Base-by-base conservation (phyloP, 441 rosid genomes). In the Euphorbia celastroides region DNA sequence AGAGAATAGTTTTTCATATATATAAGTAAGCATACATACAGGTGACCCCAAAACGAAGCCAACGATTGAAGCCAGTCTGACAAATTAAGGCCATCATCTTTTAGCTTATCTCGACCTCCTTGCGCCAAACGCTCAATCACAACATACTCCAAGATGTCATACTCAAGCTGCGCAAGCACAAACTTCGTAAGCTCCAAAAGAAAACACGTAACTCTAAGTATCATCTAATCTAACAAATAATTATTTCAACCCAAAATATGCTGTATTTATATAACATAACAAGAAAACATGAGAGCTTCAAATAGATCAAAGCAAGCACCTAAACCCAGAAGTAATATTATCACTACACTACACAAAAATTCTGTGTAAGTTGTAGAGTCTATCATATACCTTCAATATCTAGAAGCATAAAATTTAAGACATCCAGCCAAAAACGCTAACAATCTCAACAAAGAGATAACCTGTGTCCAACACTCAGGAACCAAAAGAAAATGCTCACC, bases 41-140 rank as follows among this genome's bases (percentile, higher is more conserved):
- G 87, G 87, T 93, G 99, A 79, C 99, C 99, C 99, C 98, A 96
- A 80, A 96, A 96, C 57, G 99, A 96, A 67, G 99, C 99, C 92
- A 96, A 56, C 0, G 98, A 93, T 70, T 93, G 99, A 74, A 96
- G 97, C 99, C 99, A 96, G 70, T 96, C 99, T 28, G 99, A 96
- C 78, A 96, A 75, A 82, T 96, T 93, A 78, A 96, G 88, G 73
- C 99, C 99, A 66, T 96, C 99, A 65, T 96, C 99, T 80, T 93
- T 96, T 54, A 96, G 86, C 83, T 96, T 96, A 78, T 88, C 97
- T 56, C 98, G 98, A 65, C 99, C 99, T 34, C 90, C 86, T 91
- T 82, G 98, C 38, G 84, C 97, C 78, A 96, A 72, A 32, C 98
- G 92, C 81, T 96, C 99, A 76, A 96, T 91, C 67, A 96, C 99